Evolutionary conservation across 2,329 filamentous ascomycete genomes (phyloP), one percentile per base, ranked within the genome.

Genomic region (Colletotrichum brevisporum): DNA sequence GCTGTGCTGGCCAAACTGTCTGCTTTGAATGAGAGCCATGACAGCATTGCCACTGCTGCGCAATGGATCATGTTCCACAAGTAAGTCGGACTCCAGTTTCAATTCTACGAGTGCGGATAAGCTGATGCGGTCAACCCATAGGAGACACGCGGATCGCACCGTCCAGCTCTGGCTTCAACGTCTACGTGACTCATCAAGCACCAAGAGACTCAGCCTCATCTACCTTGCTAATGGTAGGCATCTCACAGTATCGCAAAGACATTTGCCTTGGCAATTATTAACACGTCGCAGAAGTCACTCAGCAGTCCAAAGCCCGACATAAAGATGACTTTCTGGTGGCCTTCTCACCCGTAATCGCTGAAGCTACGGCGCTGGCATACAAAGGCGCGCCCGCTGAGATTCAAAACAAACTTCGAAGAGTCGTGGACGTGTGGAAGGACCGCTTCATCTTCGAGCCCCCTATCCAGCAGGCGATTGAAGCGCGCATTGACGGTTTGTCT

Each of bases 1-100:
- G 93, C 94, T 54, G 94, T 99, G 64, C 90, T 95, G 79, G 94
- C 95, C 62, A 98, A 98, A 84, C 91, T 99, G 62, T 97, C 95
- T 39, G 94, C 94, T 50, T 89, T 99, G 71, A 98, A 97, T 81
- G 97, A 99, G 83, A 97, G 94, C 12, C 95, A 99, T 80, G 96
- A 99, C 79, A 97, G 94, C 82, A 98, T 99, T 77, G 89, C 97
- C 70, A 95, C 94, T 43, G 95, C 97, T 71, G 94, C 96, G 67
- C 95, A 98, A 90, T 99, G 97, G 97, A 96, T 99, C 71, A 97
- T 99, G 92, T 99, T 99, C 80, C 95, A 99, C 83, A 92, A 71
- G 79, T 72, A 58, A 71, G 47, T 50, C 12, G 41, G 21, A 9
- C 15, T 16, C 12, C 18, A 10, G 24, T 21, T 27, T 43, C 21